Conservation (phyloP, 345 rosid genomes). For the Carallia pectinifolia region DNA sequence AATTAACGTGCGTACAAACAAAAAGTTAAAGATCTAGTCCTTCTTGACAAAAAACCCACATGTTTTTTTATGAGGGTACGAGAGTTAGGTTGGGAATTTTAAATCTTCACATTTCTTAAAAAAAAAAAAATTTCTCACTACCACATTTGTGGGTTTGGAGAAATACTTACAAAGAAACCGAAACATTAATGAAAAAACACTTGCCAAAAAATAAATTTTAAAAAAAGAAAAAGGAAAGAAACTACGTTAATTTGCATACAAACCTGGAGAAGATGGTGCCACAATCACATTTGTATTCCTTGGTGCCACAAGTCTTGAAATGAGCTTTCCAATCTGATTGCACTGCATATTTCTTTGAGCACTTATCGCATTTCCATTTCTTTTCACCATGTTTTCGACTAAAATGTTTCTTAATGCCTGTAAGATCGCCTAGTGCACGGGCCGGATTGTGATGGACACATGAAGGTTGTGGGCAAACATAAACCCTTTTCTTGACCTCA, state of each 20-base stretch:
- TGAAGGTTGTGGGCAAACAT: conserved; percentile 53
- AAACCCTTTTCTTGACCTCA: conserved; percentile 42
- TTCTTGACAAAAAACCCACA: too few relatives aligned
- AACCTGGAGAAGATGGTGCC: conserved; percentile 63
- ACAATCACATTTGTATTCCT: conserved; percentile 67
- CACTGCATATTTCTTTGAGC: conserved; percentile 66
- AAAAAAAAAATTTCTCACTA: too few relatives aligned
- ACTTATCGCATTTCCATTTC: conserved; percentile 65
- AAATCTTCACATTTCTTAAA: too few relatives aligned
- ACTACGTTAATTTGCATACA: too few relatives aligned
- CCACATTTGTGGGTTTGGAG: too few relatives aligned
- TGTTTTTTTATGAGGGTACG: too few relatives aligned
- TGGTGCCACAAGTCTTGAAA: conserved; percentile 61
- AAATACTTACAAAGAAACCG: too few relatives aligned
- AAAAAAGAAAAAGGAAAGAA: too few relatives aligned
- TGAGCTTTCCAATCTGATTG: conserved; percentile 74
- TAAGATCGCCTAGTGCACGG: conserved; percentile 66
- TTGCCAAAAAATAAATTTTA: too few relatives aligned
- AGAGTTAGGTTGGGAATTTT: too few relatives aligned
- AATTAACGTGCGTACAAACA: neutral
- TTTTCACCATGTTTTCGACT: conserved; percentile 69
- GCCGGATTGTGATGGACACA: conserved; percentile 67
- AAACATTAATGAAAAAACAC: too few relatives aligned
- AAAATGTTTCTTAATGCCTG: conserved; percentile 74
- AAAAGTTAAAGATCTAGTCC: too few relatives aligned